Percentiles rank a stretch among this genome's conserved stretches.
Evolutionary conservation across 768 basidiomycete species (phyloP).

Genomic region (Hydnum rufescens): DNA sequence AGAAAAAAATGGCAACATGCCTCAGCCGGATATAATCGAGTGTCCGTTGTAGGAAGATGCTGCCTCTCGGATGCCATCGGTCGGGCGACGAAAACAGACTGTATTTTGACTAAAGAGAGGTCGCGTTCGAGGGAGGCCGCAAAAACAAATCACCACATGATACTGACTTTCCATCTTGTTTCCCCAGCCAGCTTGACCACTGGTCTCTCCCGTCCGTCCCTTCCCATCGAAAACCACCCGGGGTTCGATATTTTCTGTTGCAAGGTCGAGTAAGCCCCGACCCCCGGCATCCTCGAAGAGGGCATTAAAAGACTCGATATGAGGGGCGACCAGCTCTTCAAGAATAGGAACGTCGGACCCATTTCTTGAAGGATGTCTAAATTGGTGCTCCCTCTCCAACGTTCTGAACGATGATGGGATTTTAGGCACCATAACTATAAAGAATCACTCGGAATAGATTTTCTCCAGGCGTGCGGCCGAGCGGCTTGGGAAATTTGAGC

Average conservation of each 20-base stretch:
- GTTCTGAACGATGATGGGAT: slow-evolving; percentile 39
- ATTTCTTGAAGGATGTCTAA: slow-evolving; percentile 51
- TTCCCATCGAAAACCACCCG: slow-evolving; percentile 82
- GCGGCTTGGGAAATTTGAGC: no score
- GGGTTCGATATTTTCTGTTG: slow-evolving; percentile 65
- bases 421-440: background rate
- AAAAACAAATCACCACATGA: no score
- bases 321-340: slow-evolving; percentile 83
- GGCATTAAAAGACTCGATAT: slow-evolving; percentile 91
- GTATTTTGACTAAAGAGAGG: slow-evolving; percentile 62
- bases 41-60: slow-evolving; percentile 39
- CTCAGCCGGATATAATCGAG: slow-evolving; percentile 76
- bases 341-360: slow-evolving; percentile 58
- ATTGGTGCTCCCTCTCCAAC: slow-evolving; percentile 53
- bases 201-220: slow-evolving; percentile 21
- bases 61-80: slow-evolving; percentile 69
- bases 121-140: no score
- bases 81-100: slow-evolving; percentile 58
- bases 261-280: slow-evolving; percentile 57
- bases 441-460: no score
- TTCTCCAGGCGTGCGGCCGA: no score
- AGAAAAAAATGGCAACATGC: slow-evolving; percentile 29
- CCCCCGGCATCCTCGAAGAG: slow-evolving; percentile 87
- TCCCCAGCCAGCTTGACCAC: slow-evolving; percentile 33
- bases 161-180: slow-evolving; percentile 72